phyloP scores from a whole-genome alignment of 371 early-diverging fungal species.

The Circinella umbellata region DNA sequence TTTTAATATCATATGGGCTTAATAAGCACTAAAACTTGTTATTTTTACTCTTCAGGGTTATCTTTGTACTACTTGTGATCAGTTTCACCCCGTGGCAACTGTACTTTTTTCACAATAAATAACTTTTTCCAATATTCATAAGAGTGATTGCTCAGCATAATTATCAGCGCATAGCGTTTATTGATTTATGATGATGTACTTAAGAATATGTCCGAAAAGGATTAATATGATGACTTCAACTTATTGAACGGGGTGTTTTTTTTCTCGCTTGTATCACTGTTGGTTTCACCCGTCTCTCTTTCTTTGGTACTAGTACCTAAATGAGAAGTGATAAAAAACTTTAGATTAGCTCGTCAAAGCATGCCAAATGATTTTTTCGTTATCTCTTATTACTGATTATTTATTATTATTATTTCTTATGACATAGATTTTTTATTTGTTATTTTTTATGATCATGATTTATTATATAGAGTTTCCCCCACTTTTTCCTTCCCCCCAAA shows the following conservation, averaged over 20 bases:
- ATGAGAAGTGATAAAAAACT: background rate
- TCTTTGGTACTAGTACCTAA: too few species aligned
- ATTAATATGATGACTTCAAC: background rate
- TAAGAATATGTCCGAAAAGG: conserved; percentile 6
- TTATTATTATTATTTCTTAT: background rate
- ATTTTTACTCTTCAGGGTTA: background rate
- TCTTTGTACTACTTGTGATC: conserved; percentile 2
- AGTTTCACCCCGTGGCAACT: background rate
- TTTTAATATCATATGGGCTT: conserved; percentile 1
- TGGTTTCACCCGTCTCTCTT: background rate
- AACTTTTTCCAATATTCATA: background rate
- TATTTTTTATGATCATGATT: background rate
- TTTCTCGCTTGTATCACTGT: background rate
- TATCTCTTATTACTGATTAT: background rate
- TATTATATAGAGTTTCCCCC: background rate
- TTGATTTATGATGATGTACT: background rate
- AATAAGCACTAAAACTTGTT: conserved; percentile 1
- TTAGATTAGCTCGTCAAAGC: conserved; percentile 2
- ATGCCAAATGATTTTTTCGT: background rate
- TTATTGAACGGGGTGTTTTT: background rate
- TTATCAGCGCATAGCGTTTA: background rate
- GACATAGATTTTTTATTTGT: background rate
- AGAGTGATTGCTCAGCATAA: conserved; percentile 9
- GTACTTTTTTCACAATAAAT: conserved; percentile 4
- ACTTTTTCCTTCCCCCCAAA: background rate